These are phyloP conservation scores for Eutypella sp. DNA, from an alignment of 2,329 filamentous ascomycete genomes.

Conservation along the genomic window DNA sequence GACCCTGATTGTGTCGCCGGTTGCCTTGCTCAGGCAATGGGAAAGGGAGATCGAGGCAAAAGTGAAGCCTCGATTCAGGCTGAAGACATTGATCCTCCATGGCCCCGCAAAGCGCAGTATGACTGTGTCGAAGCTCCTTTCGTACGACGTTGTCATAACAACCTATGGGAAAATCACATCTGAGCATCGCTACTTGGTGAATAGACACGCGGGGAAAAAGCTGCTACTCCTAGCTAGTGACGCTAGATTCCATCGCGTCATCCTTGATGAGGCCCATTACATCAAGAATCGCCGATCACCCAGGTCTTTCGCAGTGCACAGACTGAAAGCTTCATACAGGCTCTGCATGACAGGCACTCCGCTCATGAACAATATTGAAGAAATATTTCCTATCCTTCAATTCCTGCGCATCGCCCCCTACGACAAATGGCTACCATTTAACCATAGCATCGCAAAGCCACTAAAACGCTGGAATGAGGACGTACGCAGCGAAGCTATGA, in stretches of 20 bases:
- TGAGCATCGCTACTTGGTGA: slow-evolving; percentile 59
- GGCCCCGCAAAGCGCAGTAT: slow-evolving; percentile 13
- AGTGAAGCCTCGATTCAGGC: slow-evolving; percentile 19
- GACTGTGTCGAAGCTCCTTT: slow-evolving; percentile 43
- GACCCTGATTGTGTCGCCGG: slow-evolving; percentile 23
- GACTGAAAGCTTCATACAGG: slow-evolving; percentile 58
- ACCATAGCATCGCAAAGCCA: slow-evolving; percentile 32
- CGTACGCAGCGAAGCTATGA: slow-evolving; percentile 53
- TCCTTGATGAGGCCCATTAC: slow-evolving; percentile 76
- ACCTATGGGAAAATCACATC: slow-evolving; percentile 69
- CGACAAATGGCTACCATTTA: slow-evolving; percentile 59
- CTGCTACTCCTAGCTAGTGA: slow-evolving; percentile 44
- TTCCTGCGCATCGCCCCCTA: slow-evolving; percentile 79
- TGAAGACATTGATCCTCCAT: slow-evolving; percentile 24
- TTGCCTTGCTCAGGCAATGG: slow-evolving; percentile 24
- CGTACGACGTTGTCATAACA: slow-evolving; percentile 71
- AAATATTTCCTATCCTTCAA: slow-evolving; percentile 72
- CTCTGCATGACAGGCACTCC: slow-evolving; percentile 79
- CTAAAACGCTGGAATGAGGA: slow-evolving; percentile 42
- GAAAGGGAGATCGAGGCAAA: slow-evolving; percentile 22
- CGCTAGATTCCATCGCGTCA: slow-evolving; percentile 64
- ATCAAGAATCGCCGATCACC: slow-evolving; percentile 73
- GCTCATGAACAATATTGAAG: slow-evolving; percentile 82
- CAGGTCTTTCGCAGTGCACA: slow-evolving; percentile 54
- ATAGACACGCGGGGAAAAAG: slow-evolving; percentile 43